Percentiles rank a stretch among this genome's conserved stretches.
Conservation (phyloP, 345 rosid genomes). For the Hibiscus syriacus region DNA sequence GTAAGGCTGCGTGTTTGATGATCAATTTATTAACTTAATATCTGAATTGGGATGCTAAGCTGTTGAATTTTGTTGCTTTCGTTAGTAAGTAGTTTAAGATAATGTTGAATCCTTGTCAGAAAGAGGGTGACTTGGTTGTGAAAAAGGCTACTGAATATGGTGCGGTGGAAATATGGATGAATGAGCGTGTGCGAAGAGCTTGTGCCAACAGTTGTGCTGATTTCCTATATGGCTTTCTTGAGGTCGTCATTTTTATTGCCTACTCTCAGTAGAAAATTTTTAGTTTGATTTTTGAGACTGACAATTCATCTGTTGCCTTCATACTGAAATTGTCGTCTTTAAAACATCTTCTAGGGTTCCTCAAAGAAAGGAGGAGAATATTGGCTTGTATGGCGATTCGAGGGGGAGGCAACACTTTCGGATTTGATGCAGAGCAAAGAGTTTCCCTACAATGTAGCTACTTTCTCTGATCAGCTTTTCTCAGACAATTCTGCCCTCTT, state of each 20-base stretch:
- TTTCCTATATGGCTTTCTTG: constrained; percentile 81
- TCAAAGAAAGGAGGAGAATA: constrained; percentile 75
- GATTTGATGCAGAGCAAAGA: constrained; percentile 81
- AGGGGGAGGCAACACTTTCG: constrained; percentile 80
- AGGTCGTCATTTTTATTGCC: constrained; percentile 45
- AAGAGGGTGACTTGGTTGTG: constrained; percentile 74
- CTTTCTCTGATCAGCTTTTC: constrained; percentile 3
- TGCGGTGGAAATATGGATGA: constrained; percentile 98
- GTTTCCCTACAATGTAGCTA: constrained; percentile 84
- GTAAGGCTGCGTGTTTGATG: constrained; percentile 28
- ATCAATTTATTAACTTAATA: background rate
- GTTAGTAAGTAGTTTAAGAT: background rate
- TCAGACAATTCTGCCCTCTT: background rate
- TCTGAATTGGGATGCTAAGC: constrained; percentile 6
- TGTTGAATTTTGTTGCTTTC: background rate
- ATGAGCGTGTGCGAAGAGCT: constrained; percentile 93
- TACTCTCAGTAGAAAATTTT: constrained; percentile 10
- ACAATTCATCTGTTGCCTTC: background rate
- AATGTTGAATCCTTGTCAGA: constrained; percentile 21
- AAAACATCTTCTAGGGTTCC: constrained; percentile 48
- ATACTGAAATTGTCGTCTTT: constrained; percentile 8
- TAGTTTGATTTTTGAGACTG: background rate
- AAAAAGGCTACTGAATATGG: constrained; percentile 97
- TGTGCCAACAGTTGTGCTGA: constrained; percentile 93
- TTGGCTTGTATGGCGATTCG: constrained; percentile 88